Base-by-base conservation (phyloP, 306 rosid species). In the Herpetospermum pedunculosum region DNA sequence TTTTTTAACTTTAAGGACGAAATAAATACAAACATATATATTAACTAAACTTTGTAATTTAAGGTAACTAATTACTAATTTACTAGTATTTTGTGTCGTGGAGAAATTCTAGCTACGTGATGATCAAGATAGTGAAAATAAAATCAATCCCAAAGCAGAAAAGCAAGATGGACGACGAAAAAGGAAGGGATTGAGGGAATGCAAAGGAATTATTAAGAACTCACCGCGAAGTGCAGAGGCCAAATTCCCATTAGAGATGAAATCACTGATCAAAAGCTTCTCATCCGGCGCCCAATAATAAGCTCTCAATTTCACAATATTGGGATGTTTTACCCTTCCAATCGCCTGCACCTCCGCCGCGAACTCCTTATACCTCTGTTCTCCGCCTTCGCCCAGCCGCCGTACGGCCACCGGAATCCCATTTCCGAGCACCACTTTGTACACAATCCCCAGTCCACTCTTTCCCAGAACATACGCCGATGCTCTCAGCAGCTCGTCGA, bases 401-500 rank as follows among this genome's bases (percentile, higher is more conserved):
- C 99, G 83, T 79, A 95, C 99, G 60, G 99, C 99, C 80, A 95
- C 99, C 46, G 99, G 99, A 0, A 92, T 65, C 57, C 99, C 99
- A 87, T 85, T 95, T 3, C 96, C 97, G 2, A 95, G 88, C 75
- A 92, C 99, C 23, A 95, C 99, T 73, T 95, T 95, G 64, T 95
- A 95, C 89, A 95, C 99, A 58, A 95, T 95, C 67, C 99, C 99
- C 77, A 91, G 52, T 38, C 96, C 96, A 80, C 99, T 95, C 85
- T 95, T 95, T 73, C 99, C 99, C 83, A 95, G 77, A 55, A 95
- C 99, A 69, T 95, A 95, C 3, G 99, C 99, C 52, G 97, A 91
- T 1, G 99, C 99, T 12, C 97, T 82, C 65, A 95, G 74, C 12
- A 95, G 85, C 85, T 95, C 99, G 82, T 95, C 99, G 25, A 95